Base-by-base conservation (phyloP, 2,329 filamentous ascomycete species). In the Colletotrichum sojae region DNA sequence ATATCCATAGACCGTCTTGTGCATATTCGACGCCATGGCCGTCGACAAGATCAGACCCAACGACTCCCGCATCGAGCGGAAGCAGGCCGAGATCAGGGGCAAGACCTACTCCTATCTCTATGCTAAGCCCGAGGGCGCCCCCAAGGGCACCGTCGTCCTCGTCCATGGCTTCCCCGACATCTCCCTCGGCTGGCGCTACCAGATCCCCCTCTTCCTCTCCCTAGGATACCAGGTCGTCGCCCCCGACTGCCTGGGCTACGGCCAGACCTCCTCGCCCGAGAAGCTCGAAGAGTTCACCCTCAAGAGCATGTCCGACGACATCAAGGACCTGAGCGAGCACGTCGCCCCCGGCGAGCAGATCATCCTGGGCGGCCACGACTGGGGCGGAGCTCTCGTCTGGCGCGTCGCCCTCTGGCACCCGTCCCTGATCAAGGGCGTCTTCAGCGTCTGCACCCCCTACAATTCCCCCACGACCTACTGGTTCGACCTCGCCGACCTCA, bases 321-420 rank as follows among this genome's bases (percentile, higher is more conserved):
- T 98, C 73, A 91, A 89, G 22, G 90, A 89, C 70, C 85, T 98
- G 25, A 89, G 92, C 6, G 83, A 82, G 68, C 86, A 91, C 71
- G 81, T 84, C 63, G 81, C 82, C 31, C 61, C 83, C 77, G 51
- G 83, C 79, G 55, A 71, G 69, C 82, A 82, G 64, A 91, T 97
- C 75, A 91, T 98, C 65, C 86, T 98, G 15, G 94, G 94, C 56
- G 95, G 94, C 8, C 95, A 98, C 82, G 95, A 98, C 81, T 98
- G 95, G 93, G 95, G 95, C 78, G 94, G 93, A 74, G 85, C 86
- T 3, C 84, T 95, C 31, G 91, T 92, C 62, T 97, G 93, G 85
- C 89, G 94, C 63, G 82, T 92, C 66, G 90, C 91, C 15, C 86
- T 92, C 71, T 94, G 90, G 86, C 85, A 94, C 75, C 94, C 93